These are phyloP conservation scores for Russula sp. DNA, from an alignment of 768 basidiomycete genomes.

Conservation along the genomic window DNA sequence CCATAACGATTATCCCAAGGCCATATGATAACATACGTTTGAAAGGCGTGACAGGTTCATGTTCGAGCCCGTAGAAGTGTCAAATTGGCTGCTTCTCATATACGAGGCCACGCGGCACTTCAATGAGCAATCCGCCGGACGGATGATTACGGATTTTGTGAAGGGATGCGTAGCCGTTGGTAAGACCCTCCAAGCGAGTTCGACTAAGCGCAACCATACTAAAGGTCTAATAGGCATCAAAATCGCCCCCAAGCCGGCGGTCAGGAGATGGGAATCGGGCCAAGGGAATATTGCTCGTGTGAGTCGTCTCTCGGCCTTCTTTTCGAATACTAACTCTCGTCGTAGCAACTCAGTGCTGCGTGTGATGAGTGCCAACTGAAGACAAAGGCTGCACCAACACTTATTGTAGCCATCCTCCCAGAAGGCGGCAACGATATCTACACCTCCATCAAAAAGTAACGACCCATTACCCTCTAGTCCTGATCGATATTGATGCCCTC, in stretches of 20 bases:
- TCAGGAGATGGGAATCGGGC: constrained; percentile 53
- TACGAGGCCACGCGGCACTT: constrained; percentile 64
- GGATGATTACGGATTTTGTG: constrained; percentile 55
- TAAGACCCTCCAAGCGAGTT: constrained; percentile 37
- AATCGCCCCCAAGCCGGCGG: constrained; percentile 44
- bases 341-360: constrained; percentile 48
- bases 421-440: constrained; percentile 67
- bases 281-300: constrained; percentile 48
- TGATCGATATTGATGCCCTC: not conserved
- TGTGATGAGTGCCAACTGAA: constrained; percentile 47
- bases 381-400: constrained; percentile 35
- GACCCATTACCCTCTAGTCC: constrained; percentile 18
- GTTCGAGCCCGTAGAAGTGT: constrained; percentile 51
- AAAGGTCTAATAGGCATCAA: constrained; percentile 51
- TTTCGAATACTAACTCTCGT: not conserved
- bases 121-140: constrained; percentile 41
- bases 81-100: constrained; percentile 60
- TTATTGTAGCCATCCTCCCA: constrained; percentile 21
- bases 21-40: not conserved
- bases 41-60: constrained; percentile 68
- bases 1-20: not conserved
- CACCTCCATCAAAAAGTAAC: constrained; percentile 73
- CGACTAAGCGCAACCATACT: not conserved
- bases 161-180: constrained; percentile 54
- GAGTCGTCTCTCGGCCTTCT: not conserved